Base-by-base conservation (phyloP, 805 yeast species). In the Saccharomycopsis sp. region DNA sequence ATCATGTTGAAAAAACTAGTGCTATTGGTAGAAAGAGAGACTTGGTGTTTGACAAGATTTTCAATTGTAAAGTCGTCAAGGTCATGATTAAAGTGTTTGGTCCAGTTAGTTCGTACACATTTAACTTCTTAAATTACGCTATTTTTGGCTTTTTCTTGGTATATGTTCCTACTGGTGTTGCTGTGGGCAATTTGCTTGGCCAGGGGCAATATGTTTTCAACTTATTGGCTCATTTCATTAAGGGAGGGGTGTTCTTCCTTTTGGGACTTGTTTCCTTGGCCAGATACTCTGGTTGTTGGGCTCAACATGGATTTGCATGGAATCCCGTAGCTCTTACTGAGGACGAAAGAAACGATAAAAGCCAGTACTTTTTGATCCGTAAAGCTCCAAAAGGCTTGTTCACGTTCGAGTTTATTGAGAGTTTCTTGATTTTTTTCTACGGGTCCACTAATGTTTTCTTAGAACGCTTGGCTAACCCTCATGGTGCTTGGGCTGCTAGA, bases 151-250 rank as follows among this genome's bases (percentile, higher is more conserved):
- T 77, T 64, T 80, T 84, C 55, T 73, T 84, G 57, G 75, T 80
- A 25, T 84, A 88, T 66, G 66, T 85, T 17, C 71, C 75, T 55
- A 74, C 78, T 14, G 85, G 84, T 57, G 67, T 84, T 34, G 89
- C 90, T 3, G 84, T 87, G 3, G 87, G 88, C 51, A 81, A 79
- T 56, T 68, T 85, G 47, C 71, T 91, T 66, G 98, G 96, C 47
- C 73, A 81, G 70, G 92, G 83, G 2, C 68, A 65, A 12, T 75
- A 75, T 20, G 85, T 92, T 14, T 93, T 89, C 74, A 90, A 89
- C 65, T 71, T 93, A 56, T 77, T 93, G 58, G 99, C 99, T 1
- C 99, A 93, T 72, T 89, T 90, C 79, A 93, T 93, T 70, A 93
- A 93, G 72, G 99, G 99, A 61, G 94, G 93, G 24, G 94, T 93